Percentiles rank a stretch among this genome's conserved stretches.
These are phyloP conservation scores for Musa balbisiana DNA, from an alignment of 202 grass and related monocot genomes.

Conservation along the genomic window DNA sequence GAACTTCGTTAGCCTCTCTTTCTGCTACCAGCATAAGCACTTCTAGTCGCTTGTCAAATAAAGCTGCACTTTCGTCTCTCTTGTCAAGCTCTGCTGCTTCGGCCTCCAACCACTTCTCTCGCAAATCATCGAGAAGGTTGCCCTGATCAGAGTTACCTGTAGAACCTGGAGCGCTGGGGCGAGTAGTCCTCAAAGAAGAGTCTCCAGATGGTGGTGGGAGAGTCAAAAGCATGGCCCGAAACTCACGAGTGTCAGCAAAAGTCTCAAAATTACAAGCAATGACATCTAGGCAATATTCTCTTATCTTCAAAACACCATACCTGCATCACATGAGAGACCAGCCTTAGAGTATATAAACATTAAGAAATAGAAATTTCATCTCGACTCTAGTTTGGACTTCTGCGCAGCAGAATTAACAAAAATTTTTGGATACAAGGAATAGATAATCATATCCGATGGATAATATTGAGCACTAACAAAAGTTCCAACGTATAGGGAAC, in stretches of 20 bases:
- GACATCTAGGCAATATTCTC: conserved; percentile 80
- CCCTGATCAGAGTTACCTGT: conserved; percentile 44
- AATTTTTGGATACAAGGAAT: no score
- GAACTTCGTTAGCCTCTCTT: conserved; percentile 36
- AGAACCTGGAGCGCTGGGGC: conserved; percentile 54
- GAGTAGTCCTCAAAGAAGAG: conserved; percentile 50
- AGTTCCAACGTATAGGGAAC: no score
- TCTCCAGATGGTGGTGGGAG: conserved; percentile 66
- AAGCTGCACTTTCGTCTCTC: conserved; percentile 79
- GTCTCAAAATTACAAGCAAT: conserved; percentile 87
- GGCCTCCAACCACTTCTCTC: conserved; percentile 82
- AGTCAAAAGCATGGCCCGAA: conserved; percentile 72
- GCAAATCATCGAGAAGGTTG: conserved; percentile 87
- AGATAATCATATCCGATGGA: no score
- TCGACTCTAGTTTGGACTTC: neutral
- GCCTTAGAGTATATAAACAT: neutral
- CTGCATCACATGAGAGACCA: conserved; percentile 24
- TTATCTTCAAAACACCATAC: conserved; percentile 75
- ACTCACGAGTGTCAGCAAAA: conserved; percentile 54
- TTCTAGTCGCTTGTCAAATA: conserved; percentile 64
- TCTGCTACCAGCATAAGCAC: conserved; percentile 70
- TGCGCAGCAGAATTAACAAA: neutral
- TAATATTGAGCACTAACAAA: no score
- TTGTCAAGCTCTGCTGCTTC: conserved; percentile 60
- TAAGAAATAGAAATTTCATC: neutral